These are phyloP conservation scores for Pleurostoma richardsiae DNA, from an alignment of 2,329 filamentous ascomycete species.

Conservation along the genomic window DNA sequence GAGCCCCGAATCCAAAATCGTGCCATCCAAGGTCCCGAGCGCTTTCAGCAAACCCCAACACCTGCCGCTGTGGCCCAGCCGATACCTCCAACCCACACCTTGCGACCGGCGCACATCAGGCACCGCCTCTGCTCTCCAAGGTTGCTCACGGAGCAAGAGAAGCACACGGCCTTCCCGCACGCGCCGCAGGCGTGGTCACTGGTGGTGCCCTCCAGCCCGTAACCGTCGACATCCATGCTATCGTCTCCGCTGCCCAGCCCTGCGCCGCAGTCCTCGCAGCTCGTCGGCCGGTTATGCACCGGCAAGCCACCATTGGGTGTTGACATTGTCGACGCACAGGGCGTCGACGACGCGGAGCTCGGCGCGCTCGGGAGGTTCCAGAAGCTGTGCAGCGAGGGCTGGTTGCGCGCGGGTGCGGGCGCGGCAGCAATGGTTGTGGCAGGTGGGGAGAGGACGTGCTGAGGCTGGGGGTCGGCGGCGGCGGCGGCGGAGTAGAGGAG, in stretches of 20 bases:
- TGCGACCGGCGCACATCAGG: conserved; percentile 42
- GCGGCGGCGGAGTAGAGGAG: conserved; percentile 54
- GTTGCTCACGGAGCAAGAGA: conserved; percentile 54
- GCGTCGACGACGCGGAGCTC: conserved; percentile 16
- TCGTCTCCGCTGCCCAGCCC: conserved; percentile 20
- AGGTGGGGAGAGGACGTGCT: conserved; percentile 8
- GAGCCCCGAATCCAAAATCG: too few relatives aligned
- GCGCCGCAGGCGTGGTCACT: conserved; percentile 34
- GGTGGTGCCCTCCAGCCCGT: conserved; percentile 12
- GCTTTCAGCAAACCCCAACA: conserved; percentile 11
- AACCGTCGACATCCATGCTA: conserved; percentile 32
- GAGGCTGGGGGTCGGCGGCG: conserved; percentile 18
- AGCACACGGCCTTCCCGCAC: conserved; percentile 53
- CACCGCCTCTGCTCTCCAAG: conserved; percentile 49
- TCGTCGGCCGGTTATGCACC: conserved; percentile 17
- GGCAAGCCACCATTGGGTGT: neutral
- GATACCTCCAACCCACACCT: conserved; percentile 10
- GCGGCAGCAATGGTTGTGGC: conserved; percentile 9
- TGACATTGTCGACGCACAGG: conserved; percentile 9
- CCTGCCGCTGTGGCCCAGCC: conserved; percentile 5
- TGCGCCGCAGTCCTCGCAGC: conserved; percentile 49
- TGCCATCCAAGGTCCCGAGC: conserved; percentile 7
- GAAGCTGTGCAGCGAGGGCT: conserved; percentile 55
- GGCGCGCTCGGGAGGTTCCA: conserved; percentile 47
- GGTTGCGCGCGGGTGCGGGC: conserved; percentile 18